phyloP scores from a whole-genome alignment of 2,329 filamentous ascomycete genomes.

The Keithomyces neogunnii region DNA sequence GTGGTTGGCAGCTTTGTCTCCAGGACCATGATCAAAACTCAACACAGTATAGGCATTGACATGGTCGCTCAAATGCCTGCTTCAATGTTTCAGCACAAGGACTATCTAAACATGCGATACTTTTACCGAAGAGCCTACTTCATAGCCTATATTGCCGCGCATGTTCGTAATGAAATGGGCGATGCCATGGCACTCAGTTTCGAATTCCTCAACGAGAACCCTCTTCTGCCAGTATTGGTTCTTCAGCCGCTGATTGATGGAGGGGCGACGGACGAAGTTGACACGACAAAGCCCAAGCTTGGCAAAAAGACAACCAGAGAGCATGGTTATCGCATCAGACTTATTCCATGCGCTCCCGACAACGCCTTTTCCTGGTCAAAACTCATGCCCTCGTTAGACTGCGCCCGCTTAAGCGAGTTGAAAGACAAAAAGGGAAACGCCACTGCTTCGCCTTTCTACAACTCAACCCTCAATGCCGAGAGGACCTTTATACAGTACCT shows the following conservation, averaged over 20 bases:
- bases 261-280: slow-evolving; percentile 8
- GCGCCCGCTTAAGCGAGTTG: slow-evolving; percentile 49
- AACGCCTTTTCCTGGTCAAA: slow-evolving; percentile 64
- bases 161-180: slow-evolving; percentile 50
- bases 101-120: slow-evolving; percentile 86
- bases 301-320: slow-evolving; percentile 15
- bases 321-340: slow-evolving; percentile 51
- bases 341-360: slow-evolving; percentile 67
- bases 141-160: slow-evolving; percentile 69
- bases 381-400: slow-evolving; percentile 60
- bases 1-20: slow-evolving; percentile 82
- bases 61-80: slow-evolving; percentile 81
- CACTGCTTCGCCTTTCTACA: slow-evolving; percentile 73
- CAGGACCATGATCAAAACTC: slow-evolving; percentile 61
- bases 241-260: slow-evolving; percentile 25
- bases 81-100: slow-evolving; percentile 81
- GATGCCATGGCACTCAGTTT: slow-evolving; percentile 52
- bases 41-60: slow-evolving; percentile 57
- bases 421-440: slow-evolving; percentile 33
- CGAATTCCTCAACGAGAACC: slow-evolving; percentile 62
- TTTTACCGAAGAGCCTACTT: slow-evolving; percentile 95
- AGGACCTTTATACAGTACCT: slow-evolving; percentile 65
- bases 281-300: slow-evolving; percentile 9
- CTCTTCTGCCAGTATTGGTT: slow-evolving; percentile 60
- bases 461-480: slow-evolving; percentile 75